These are phyloP conservation scores for Candida anutae DNA, from an alignment of 1,139 yeast genomes.

Conservation along the genomic window DNA sequence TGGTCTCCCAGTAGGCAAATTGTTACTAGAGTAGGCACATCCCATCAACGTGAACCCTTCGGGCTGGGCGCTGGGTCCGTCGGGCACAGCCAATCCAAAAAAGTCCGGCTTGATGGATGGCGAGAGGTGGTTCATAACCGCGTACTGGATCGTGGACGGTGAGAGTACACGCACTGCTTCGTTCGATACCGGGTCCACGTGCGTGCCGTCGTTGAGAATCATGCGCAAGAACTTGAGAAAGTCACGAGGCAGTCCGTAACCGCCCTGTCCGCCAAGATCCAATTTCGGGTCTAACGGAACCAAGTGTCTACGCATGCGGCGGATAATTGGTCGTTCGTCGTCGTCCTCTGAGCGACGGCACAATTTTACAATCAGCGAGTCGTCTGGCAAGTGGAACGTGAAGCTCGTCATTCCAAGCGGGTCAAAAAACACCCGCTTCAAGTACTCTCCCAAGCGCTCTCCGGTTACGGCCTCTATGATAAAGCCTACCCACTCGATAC, in stretches of 20 bases:
- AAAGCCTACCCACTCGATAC: conserved; percentile 48
- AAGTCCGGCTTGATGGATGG: conserved; percentile 3
- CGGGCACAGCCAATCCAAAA: conserved; percentile 9
- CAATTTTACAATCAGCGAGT: conserved; percentile 17
- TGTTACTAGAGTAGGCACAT: conserved; percentile 11
- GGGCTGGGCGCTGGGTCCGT: conserved; percentile 1
- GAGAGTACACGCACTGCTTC: conserved; percentile 24
- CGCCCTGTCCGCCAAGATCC: conserved; percentile 47
- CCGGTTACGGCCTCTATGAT: conserved; percentile 39
- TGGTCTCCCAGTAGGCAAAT: conserved; percentile 33
- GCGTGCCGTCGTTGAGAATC: conserved; percentile 38
- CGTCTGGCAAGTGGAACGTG: conserved; percentile 26
- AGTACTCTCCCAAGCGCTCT: conserved; percentile 31
- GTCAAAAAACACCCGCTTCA: conserved; percentile 30
- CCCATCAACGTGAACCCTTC: conserved; percentile 12
- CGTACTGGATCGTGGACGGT: conserved; percentile 23
- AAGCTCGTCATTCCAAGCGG: conserved; percentile 37
- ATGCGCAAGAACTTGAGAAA: conserved; percentile 36
- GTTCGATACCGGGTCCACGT: too few relatives aligned
- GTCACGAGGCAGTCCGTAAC: conserved; percentile 36
- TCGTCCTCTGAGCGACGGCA: conserved; percentile 14
- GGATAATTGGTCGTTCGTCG: not conserved
- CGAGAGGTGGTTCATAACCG: conserved; percentile 29
- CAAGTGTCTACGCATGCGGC: conserved; percentile 5
- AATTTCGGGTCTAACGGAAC: conserved; percentile 19